Conservation (phyloP, 306 rosid species). For the Rosa chinensis region DNA sequence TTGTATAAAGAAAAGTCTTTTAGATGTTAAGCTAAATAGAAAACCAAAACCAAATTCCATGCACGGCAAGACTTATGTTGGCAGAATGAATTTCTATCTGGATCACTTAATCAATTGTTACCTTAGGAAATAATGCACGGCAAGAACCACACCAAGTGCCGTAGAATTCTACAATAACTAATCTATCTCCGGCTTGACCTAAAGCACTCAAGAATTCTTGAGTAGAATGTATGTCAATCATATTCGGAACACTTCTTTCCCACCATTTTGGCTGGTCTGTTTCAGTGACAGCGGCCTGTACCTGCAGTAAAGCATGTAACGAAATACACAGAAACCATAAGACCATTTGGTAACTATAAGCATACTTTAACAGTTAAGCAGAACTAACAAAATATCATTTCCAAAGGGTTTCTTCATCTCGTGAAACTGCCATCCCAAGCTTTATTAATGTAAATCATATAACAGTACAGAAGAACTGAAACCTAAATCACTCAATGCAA, state of each 20-base stretch:
- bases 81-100: background rate
- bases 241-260: constrained; percentile 93
- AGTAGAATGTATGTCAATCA: constrained; percentile 93
- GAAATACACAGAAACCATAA: constrained; percentile 29
- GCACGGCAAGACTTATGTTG: background rate
- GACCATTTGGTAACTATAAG: background rate
- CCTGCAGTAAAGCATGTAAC: constrained; percentile 46
- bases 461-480: background rate
- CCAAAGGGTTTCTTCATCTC: background rate
- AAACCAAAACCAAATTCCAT: background rate
- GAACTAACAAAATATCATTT: background rate
- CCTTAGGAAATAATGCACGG: constrained; percentile 97
- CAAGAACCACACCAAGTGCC: constrained; percentile 99
- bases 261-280: constrained; percentile 97
- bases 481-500: background rate
- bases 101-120: constrained; percentile 21
- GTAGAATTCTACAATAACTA: constrained; percentile 93
- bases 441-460: background rate
- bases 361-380: background rate
- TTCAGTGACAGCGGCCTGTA: constrained; percentile 70
- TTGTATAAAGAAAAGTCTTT: background rate
- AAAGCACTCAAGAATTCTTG: constrained; percentile 83
- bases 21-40: background rate
- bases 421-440: background rate
- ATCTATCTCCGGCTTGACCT: constrained; percentile 84